A percentile compares a stretch with the other conserved stretches of the same genome.
Evolutionary conservation across 2,329 filamentous ascomycete species (phyloP).

Genomic region (Lecanosticta acicola): DNA sequence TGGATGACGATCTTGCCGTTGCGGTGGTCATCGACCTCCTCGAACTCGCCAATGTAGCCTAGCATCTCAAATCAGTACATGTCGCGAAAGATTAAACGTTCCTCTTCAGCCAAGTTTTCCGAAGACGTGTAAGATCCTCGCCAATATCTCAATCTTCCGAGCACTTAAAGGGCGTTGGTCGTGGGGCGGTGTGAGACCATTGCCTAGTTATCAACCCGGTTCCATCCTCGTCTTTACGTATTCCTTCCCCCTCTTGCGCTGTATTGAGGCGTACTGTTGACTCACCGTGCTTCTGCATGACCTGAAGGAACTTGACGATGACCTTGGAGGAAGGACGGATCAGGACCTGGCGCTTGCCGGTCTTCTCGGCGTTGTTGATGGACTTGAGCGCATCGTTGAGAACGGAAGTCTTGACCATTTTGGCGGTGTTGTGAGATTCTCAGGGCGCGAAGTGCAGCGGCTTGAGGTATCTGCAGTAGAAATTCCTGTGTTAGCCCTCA

Average conservation of each 20-base stretch:
- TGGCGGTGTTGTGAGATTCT: conserved; percentile 75
- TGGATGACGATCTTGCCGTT: conserved; percentile 99
- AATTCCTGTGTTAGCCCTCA: conserved; percentile 53
- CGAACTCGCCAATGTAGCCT: conserved; percentile 99
- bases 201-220: conserved; percentile 99
- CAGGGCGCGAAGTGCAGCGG: conserved; percentile 56
- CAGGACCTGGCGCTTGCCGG: conserved; percentile 97
- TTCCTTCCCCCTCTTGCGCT: conserved; percentile 19
- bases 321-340: conserved; percentile 99
- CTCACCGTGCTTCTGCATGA: conserved; percentile 99
- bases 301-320: conserved; percentile 97
- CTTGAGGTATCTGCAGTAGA: conserved; percentile 54
- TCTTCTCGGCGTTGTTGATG: conserved; percentile 99
- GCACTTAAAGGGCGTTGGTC: conserved; percentile 99
- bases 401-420: conserved; percentile 98
- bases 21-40: conserved; percentile 99
- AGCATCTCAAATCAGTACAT: conserved; percentile 54
- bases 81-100: conserved; percentile 95
- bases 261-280: conserved; percentile 31
- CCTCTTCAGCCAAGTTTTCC: conserved; percentile 64
- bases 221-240: not conserved
- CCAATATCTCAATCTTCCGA: conserved; percentile 79
- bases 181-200: conserved; percentile 72
- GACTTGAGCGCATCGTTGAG: conserved; percentile 80
- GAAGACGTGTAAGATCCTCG: conserved; percentile 98